Evolutionary conservation across 2,329 filamentous ascomycete genomes (phyloP), one percentile per base, ranked within the genome.

Genomic region (Neonectria punicea): DNA sequence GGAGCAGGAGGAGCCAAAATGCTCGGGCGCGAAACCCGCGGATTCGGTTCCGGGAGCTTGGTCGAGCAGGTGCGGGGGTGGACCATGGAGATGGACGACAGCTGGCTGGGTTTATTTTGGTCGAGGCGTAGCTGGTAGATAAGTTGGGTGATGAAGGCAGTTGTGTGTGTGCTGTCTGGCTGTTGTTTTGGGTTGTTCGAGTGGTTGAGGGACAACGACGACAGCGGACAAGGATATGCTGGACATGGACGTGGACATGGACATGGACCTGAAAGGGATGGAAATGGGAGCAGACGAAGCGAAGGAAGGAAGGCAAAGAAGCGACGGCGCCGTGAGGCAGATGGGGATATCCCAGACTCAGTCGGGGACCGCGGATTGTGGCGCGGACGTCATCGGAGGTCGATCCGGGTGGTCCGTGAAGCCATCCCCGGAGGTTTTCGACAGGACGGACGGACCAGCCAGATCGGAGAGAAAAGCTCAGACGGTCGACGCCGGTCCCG

Each of bases 31-130:
- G 67, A 68, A 73, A 66, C 65, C 53, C 41, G 56, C 47, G 39
- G 66, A 51, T 46, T 72, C 65, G 66, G 72, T 73, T 65, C 72
- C 72, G 69, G 66, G 66, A 65, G 68, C 58, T 66, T 69, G 72
- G 72, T 72, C 72, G 20, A 32, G 55, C 58, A 43, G 66, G 55
- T 73, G 72, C 67, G 70, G 72, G 72, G 72, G 69, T 74, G 66
- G 67, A 73, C 72, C 72, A 70, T 69, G 69, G 41, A 47, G 47
- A 44, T 66, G 53, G 68, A 69, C 71, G 72, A 69, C 57, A 74
- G 63, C 58, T 69, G 58, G 67, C 47, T 53, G 51, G 60, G 63
- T 61, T 70, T 70, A 71, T 69, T 72, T 71, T 63, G 61, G 67
- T 63, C 57, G 57, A 53, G 67, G 66, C 65, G 32, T 28, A 58